Evolutionary conservation across 2,329 filamentous ascomycete genomes (phyloP), one percentile per base, ranked within the genome.

Genomic region (Aciculosporium take): DNA sequence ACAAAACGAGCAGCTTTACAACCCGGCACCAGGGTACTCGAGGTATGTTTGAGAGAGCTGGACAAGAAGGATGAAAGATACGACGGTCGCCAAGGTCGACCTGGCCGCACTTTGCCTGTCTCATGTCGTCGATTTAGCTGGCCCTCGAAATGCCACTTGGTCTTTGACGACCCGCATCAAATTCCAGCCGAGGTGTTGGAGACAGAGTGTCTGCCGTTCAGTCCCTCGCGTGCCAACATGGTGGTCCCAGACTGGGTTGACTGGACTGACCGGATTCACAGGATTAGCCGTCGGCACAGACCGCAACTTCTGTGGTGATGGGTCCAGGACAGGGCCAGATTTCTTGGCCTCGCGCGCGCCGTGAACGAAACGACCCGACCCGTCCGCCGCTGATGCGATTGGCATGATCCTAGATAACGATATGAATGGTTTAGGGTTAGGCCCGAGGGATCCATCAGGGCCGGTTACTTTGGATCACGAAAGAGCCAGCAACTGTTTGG

Each of bases 321-420:
- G n/a, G n/a, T n/a, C n/a, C n/a, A n/a, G n/a, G 41, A 33, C 29
- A 32, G 18, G 30, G n/a, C 30, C 37, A 31, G 32, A 37, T 24
- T 24, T 42, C 17, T n/a, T 33, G 33, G 28, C 37, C 33, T 46
- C 29, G 25, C 24, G 31, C 24, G 31, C 41, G 44, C 44, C 41
- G 29, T 34, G 30, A 37, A 39, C 41, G 38, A 46, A 37, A 39
- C 44, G 38, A 43, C 38, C 44, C 44, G 44, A 43, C 37, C 44
- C 41, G 41, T 40, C 40, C 41, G 44, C 41, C 44, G 41, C 41
- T 30, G 27, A 39, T 36, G 44, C 38, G 32, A n/a, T n/a, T n/a
- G n/a, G n/a, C n/a, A n/a, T n/a, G n/a, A n/a, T n/a, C n/a, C n/a
- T n/a, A n/a, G n/a, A n/a, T n/a, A n/a, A n/a, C n/a, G 30, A 40